A percentile compares a stretch with the other conserved stretches of the same genome.
These are phyloP conservation scores for Trichoderma atrobrunneum DNA, from an alignment of 2,329 filamentous ascomycete species.

Conservation along the genomic window DNA sequence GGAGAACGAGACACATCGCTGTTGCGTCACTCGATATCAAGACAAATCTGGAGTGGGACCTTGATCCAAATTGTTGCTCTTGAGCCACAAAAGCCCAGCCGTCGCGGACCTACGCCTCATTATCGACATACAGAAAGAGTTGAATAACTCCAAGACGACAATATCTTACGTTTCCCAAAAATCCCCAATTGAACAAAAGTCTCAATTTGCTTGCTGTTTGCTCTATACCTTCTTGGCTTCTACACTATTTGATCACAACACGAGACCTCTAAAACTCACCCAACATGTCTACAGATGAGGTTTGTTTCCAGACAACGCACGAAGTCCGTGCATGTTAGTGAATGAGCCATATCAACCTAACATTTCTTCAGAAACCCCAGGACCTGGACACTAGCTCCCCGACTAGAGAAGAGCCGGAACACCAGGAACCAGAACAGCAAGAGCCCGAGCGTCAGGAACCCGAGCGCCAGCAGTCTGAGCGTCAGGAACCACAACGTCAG, in stretches of 20 bases:
- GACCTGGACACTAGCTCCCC: neutral
- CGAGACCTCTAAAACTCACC: neutral
- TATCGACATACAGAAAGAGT: neutral
- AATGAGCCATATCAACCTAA: neutral
- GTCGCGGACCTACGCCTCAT: constrained; percentile 7
- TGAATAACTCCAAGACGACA: constrained; percentile 1
- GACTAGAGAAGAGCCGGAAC: neutral
- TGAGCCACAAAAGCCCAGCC: constrained; percentile 16
- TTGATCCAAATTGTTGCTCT: constrained; percentile 7
- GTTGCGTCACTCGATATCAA: constrained; percentile 13
- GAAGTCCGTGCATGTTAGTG: neutral
- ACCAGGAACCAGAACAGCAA: neutral
- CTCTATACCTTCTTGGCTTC: neutral
- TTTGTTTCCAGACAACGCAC: neutral
- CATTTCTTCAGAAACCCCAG: neutral
- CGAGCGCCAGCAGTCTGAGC: neutral
- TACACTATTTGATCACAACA: neutral
- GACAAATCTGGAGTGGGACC: neutral
- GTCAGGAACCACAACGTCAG: neutral
- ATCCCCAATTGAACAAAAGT: neutral
- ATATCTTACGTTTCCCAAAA: neutral
- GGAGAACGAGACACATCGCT: neutral
- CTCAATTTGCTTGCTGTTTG: neutral
- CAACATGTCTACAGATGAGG: constrained; percentile 15
- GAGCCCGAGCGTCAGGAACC: neutral